Conservation (phyloP, 1,139 yeast genomes). For the Geotrichum carabidarum region DNA sequence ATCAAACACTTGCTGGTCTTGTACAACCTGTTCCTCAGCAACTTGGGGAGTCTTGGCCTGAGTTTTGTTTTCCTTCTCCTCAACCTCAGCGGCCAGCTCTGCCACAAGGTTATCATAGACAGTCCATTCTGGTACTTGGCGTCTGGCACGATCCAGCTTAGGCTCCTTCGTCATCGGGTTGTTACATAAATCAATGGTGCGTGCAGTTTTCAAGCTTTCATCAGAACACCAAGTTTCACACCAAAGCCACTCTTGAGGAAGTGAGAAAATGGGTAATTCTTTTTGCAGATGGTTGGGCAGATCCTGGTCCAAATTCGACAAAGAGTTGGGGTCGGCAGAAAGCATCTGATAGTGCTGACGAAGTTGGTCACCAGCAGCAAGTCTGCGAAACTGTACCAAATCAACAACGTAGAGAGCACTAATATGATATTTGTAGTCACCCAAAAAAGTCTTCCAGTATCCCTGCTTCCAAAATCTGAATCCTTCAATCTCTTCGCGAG, state of each 20-base stretch:
- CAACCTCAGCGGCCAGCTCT: slow-evolving; percentile 25
- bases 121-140: slow-evolving; percentile 76
- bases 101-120: slow-evolving; percentile 54
- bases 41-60: slow-evolving; percentile 5
- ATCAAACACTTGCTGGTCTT: slow-evolving; percentile 2
- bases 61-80: slow-evolving; percentile 2
- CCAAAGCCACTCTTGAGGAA: slow-evolving; percentile 86
- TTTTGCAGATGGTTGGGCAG: slow-evolving; percentile 80
- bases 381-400: slow-evolving; percentile 55
- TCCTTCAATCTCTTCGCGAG: slow-evolving; percentile 75
- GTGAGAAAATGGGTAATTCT: slow-evolving; percentile 58
- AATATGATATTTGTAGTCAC: slow-evolving; percentile 64
- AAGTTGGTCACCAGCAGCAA: slow-evolving; percentile 70
- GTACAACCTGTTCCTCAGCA: not conserved
- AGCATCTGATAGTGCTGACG: slow-evolving; percentile 83
- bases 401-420: slow-evolving; percentile 84
- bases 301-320: slow-evolving; percentile 85
- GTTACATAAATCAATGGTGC: slow-evolving; percentile 76
- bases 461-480: slow-evolving; percentile 91
- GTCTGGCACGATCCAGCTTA: slow-evolving; percentile 64
- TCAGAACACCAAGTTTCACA: slow-evolving; percentile 92
- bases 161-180: slow-evolving; percentile 77
- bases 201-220: slow-evolving; percentile 54
- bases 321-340: slow-evolving; percentile 71
- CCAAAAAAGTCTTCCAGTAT: slow-evolving; percentile 70